Evolutionary conservation across 2,329 filamentous ascomycete genomes (phyloP), one percentile per base, ranked within the genome.

Genomic region (Aspergillus fumigatus): DNA sequence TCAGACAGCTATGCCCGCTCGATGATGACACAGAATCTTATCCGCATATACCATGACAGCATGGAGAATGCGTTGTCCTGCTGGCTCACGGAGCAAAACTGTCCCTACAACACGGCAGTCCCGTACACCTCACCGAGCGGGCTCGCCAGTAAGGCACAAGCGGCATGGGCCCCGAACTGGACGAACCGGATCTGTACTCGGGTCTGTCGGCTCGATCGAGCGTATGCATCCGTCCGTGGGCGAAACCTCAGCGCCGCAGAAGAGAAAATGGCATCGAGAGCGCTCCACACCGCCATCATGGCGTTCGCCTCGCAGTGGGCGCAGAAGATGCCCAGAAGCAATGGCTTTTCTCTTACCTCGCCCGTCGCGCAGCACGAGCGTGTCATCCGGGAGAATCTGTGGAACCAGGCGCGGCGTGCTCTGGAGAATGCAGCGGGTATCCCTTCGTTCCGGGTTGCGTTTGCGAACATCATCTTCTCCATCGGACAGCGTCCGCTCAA

Each of bases 401-500:
- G 77, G 77, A 72, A 78, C 53, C 67, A 78, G 60, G 76, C 77
- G 32, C 68, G 70, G 1, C 66, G 67, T 3, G 74, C 74, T 10
- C 61, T 79, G 40, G 68, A 75, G 43, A 63, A 70, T 19, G 72
- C 71, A 1, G 63, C 68, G 9, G 71, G 69, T 2, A 73, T 77
- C n/a, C 72, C 75, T n/a, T 79, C 77, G 1, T 78, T 78, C 58
- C 71, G 76, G 2, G 68, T 79, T 10, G 73, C 75, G 2, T 73
- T 79, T 29, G 77, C 77, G 26, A 73, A 77, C 47, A 75, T 79
- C 23, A 73, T 79, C 5, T 78, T 79, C 56, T 75, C 76, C n/a
- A 61, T 79, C 49, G 77, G 75, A 0, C 76, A 79, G 59, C 69
- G 70, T 52, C 76, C 76, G 5, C 56, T 71, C 10, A 65, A 74